A percentile compares a stretch with the other conserved stretches of the same genome.
These are phyloP conservation scores for Chrysosporium keratinophilum DNA, from an alignment of 2,329 filamentous ascomycete genomes.

Conservation along the genomic window DNA sequence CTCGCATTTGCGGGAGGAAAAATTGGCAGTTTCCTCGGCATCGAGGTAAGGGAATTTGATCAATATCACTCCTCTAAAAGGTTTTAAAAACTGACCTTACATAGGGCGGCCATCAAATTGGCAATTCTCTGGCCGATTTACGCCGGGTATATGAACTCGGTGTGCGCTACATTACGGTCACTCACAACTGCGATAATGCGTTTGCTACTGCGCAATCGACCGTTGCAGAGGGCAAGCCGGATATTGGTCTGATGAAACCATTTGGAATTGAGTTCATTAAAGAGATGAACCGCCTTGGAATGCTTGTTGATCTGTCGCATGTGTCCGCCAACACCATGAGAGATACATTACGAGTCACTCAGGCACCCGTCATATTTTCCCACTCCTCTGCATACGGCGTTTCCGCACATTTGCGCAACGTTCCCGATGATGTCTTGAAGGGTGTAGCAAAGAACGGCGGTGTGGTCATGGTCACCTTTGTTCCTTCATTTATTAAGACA, in stretches of 20 bases:
- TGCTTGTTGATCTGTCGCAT: constrained; percentile 24
- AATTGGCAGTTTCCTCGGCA: constrained; percentile 21
- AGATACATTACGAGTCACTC: constrained; percentile 18
- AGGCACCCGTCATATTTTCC: constrained; percentile 21
- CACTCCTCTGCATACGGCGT: constrained; percentile 20
- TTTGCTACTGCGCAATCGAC: constrained; percentile 22
- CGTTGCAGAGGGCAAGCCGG: constrained; percentile 15
- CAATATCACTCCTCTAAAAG: not conserved
- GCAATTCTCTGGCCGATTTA: constrained; percentile 19
- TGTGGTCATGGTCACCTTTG: constrained; percentile 35
- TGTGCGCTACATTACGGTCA: constrained; percentile 21
- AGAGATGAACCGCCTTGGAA: constrained; percentile 25
- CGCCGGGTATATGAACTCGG: constrained; percentile 17
- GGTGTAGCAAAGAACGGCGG: constrained; percentile 30
- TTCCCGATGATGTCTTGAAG: constrained; percentile 34
- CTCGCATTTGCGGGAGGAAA: constrained; percentile 18
- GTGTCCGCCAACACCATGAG: constrained; percentile 22
- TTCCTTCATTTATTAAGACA: constrained; percentile 26
- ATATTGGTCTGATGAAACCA: constrained; percentile 18
- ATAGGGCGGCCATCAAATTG: constrained; percentile 22
- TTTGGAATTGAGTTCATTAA: constrained; percentile 20
- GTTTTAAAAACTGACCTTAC: constrained; percentile 1
- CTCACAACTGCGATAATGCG: constrained; percentile 25
- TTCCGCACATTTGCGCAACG: constrained; percentile 30
- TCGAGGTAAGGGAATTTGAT: constrained; percentile 17